These are phyloP conservation scores for Euphorbia corollata DNA, from an alignment of 441 rosid species.

Conservation along the genomic window DNA sequence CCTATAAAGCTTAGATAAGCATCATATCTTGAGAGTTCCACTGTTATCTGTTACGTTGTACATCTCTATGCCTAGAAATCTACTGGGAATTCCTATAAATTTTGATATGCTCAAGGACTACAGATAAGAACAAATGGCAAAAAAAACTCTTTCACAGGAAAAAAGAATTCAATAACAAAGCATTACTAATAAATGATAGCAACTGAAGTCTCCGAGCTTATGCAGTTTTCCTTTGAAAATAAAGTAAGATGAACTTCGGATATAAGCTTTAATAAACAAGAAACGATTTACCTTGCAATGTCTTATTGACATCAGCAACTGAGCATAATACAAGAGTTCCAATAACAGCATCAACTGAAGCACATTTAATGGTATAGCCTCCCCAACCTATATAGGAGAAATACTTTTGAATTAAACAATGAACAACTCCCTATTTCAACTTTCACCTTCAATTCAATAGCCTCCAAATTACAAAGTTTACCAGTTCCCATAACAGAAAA, in stretches of 20 bases:
- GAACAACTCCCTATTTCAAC: neutral
- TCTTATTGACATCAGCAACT: conserved; percentile 49
- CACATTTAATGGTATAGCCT: conserved; percentile 63
- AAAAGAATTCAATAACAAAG: neutral
- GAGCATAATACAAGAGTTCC: conserved; percentile 90
- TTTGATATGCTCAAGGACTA: neutral
- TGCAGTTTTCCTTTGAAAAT: neutral
- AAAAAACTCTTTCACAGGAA: neutral
- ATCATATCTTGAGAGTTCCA: neutral
- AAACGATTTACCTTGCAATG: conserved; percentile 49
- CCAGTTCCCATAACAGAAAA: neutral
- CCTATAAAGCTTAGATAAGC: neutral
- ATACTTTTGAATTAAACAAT: conserved; percentile 10
- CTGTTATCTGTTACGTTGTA: neutral
- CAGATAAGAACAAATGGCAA: neutral
- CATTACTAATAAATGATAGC: neutral
- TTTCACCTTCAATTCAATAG: neutral
- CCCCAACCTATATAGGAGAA: conserved; percentile 54
- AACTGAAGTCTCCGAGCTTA: neutral
- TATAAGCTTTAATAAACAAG: neutral
- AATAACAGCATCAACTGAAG: conserved; percentile 79
- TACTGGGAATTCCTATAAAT: neutral
- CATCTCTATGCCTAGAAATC: neutral
- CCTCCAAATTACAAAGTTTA: neutral
- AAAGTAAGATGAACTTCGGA: neutral